These are phyloP conservation scores for Teunomyces stri DNA, from an alignment of 805 yeast species.

Conservation along the genomic window DNA sequence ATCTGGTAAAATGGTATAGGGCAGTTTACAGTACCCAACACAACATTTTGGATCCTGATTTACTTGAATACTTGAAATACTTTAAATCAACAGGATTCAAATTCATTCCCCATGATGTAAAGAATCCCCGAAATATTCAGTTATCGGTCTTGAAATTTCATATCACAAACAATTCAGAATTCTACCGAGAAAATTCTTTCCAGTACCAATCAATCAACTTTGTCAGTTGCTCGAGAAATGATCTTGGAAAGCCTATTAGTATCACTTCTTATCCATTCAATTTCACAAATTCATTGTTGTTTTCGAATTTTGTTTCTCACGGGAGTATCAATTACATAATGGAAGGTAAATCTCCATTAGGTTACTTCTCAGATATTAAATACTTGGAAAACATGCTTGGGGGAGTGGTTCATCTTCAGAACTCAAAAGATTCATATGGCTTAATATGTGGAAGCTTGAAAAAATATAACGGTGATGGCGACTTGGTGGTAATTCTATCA, in stretches of 20 bases:
- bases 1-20: conserved; percentile 10
- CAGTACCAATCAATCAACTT: conserved; percentile 1
- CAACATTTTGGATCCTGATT: neutral
- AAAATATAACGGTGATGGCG: conserved; percentile 46
- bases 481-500: conserved; percentile 31
- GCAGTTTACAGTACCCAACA: neutral
- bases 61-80: conserved; percentile 13
- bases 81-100: conserved; percentile 23
- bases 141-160: conserved; percentile 4
- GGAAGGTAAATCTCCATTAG: conserved; percentile 12
- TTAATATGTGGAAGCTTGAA: conserved; percentile 37
- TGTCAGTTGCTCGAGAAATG: neutral
- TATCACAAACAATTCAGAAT: neutral
- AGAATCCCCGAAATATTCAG: neutral
- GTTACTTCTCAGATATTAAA: conserved; percentile 37
- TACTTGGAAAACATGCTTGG: conserved; percentile 49
- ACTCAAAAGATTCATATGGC: conserved; percentile 25
- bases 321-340: conserved; percentile 26
- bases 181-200: neutral
- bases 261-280: conserved; percentile 24
- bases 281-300: conserved; percentile 29
- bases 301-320: conserved; percentile 20
- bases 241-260: conserved; percentile 4
- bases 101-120: conserved; percentile 19
- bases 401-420: conserved; percentile 23